A percentile compares a stretch with the other conserved stretches of the same genome.
Conservation (phyloP, 257 asterid species). For the Verbena officinalis region DNA sequence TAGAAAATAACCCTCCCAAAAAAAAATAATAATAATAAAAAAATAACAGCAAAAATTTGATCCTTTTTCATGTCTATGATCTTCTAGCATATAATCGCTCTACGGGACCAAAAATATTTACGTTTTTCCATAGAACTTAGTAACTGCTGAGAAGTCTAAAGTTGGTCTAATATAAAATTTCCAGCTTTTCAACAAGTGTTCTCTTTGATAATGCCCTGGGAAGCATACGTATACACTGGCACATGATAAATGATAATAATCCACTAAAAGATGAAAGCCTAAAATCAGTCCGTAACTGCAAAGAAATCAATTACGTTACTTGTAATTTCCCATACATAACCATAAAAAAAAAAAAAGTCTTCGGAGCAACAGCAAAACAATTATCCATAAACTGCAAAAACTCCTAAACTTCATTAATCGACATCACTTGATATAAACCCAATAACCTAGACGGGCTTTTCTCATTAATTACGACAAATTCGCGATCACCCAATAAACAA, state of each 20-base stretch:
- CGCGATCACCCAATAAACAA: background rate
- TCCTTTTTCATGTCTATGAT: background rate
- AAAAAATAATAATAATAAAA: too few species aligned
- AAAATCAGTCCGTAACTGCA: constrained; percentile 5
- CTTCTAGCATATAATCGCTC: constrained; percentile 4
- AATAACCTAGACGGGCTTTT: background rate
- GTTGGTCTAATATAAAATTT: background rate
- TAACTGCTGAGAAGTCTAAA: background rate
- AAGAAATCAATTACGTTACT: background rate
- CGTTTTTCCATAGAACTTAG: background rate
- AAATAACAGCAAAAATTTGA: constrained; percentile 5
- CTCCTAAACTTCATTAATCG: constrained; percentile 1
- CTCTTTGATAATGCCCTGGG: background rate
- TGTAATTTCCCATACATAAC: background rate
- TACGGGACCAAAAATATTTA: background rate
- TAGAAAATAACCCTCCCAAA: too few species aligned
- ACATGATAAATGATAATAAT: background rate
- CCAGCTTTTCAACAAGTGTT: background rate
- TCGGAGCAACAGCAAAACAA: constrained; percentile 8
- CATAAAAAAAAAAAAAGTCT: background rate
- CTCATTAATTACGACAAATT: background rate
- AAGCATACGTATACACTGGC: background rate
- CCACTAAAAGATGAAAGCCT: constrained; percentile 9
- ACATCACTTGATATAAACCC: constrained; percentile 5
- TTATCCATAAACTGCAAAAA: constrained; percentile 15